Base-by-base conservation (phyloP, 352 stramenopile species). In the Globisporangium rhizosaccharum region DNA sequence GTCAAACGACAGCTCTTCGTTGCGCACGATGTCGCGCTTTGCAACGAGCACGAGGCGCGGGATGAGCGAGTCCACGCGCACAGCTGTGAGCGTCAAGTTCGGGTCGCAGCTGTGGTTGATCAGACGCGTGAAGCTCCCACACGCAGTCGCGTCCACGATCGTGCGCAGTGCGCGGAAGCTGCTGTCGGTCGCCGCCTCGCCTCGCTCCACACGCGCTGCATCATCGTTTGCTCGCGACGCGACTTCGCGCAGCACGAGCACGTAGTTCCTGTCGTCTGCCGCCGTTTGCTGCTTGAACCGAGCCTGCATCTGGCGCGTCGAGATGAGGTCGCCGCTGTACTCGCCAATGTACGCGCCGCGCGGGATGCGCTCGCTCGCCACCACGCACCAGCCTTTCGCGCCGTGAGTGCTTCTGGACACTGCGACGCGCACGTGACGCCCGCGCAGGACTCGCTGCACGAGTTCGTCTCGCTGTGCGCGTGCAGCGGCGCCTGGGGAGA, bases 31-130 rank as follows among this genome's bases (percentile, higher is more conserved):
- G 0, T 61, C 44, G 17, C 61, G 67, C 9, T 56, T 44, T 1
- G 82, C 57, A 56, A 89, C 77, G 41, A 92, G 62, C n/a, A 76
- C 75, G 58, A 92, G 56, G 1, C 73, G 70, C 14, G 82, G 82
- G 20, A 87, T 65, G 60, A 76, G 80, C 57, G 75, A 83, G 61
- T 82, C 73, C 28, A 83, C 65, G 2, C 79, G 79, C 41, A 89
- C 63, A 0, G 73, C 70, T 26, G 72, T 73, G n/a, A 88, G 59
- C n/a, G 66, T 48, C 49, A 84, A 36, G 28, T 68, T 82, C 15
- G 82, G 70, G 15, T 62, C 65, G 61, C 82, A 92, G 50, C 76
- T 83, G 63, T 92, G 79, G 57, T 92, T 92, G 57, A 87, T 63
- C 15, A 90, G 75, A n/a, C 82, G 82, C n/a, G 79, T 80, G 47